Base-by-base conservation (phyloP, 176 grass and related monocot species). In the Zoysia pacifica region DNA sequence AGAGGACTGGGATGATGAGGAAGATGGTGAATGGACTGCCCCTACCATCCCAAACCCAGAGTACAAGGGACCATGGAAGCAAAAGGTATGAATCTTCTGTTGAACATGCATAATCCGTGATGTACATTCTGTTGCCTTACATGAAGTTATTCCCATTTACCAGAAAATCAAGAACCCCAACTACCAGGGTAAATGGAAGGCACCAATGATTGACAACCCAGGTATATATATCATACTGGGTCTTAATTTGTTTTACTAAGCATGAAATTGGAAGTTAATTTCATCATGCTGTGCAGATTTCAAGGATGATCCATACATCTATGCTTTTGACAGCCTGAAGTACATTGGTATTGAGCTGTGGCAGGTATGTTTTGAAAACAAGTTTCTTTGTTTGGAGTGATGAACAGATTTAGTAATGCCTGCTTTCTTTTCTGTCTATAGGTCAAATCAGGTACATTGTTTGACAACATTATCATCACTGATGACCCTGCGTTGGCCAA, bases 101-200 rank as follows among this genome's bases (percentile, higher is more conserved):
- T 53, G 16, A 14, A 53, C 12, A 55, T 55, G 14, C 53, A 28
- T 28, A 28, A 28, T 28, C 28, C 28, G 28, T 28, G 28, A 28
- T 28, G 28, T 28, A 28, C 28, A 28, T 28, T 28, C 28, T 28
- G 28, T 28, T 28, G 28, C 28, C 28, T 28, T 28, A 28, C 28
- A 28, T 28, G 28, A 28, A 18, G 7, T 8, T 84, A 10, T 3
- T 60, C n/a, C 14, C 53, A 9, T 28, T 20, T 60, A 20, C n/a
- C 70, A 98, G 96, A 93, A 95, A 91, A 99, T 95, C 56, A 95
- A 95, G 92, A 99, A 99, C 74, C 96, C 92, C 20, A 79, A 88
- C 78, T 99, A 89, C 92, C 82, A 95, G 62, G 96, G 96, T 9
- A 95, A 95, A 66, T 99, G 96, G 96, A 95, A 91, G 86, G 96